A percentile compares a stretch with the other conserved stretches of the same genome.
These are phyloP conservation scores for Orbilia ellipsospora DNA, from an alignment of 2,329 filamentous ascomycete genomes.

Conservation along the genomic window DNA sequence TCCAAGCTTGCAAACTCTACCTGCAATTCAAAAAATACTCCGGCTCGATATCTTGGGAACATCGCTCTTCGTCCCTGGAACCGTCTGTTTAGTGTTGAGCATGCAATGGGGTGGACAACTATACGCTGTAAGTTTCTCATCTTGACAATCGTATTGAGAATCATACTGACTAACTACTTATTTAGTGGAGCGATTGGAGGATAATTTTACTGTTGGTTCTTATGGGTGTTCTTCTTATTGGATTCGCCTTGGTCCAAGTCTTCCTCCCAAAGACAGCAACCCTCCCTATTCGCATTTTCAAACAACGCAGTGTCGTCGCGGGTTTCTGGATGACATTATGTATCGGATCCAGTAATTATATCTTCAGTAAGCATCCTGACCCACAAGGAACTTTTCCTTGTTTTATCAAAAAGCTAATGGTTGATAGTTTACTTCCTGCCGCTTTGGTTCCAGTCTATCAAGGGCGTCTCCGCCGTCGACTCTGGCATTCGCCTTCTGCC, in stretches of 20 bases:
- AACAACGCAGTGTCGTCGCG: conserved; percentile 68
- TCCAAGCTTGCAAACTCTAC: conserved; percentile 56
- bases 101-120: conserved; percentile 72
- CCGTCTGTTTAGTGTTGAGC: conserved; percentile 71
- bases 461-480: conserved; percentile 67
- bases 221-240: conserved; percentile 65
- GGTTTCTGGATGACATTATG: conserved; percentile 66
- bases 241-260: conserved; percentile 68
- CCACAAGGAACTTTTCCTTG: not conserved
- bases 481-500: conserved; percentile 70
- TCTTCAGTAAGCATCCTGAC: conserved; percentile 9
- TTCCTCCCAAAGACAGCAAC: conserved; percentile 65
- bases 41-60: conserved; percentile 71
- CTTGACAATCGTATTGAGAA: not conserved
- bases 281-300: conserved; percentile 69
- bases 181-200: conserved; percentile 67
- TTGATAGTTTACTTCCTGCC: conserved; percentile 68
- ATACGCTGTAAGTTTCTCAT: conserved; percentile 61
- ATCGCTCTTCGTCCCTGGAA: conserved; percentile 71
- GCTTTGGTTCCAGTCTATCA: conserved; percentile 69
- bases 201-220: conserved; percentile 68
- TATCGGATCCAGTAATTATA: conserved; percentile 64
- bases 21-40: conserved; percentile 64
- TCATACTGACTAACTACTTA: not conserved
- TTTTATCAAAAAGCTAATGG: conserved; percentile 58